A percentile compares a stretch with the other conserved stretches of the same genome.
These are phyloP conservation scores for Epichloe sylvatica DNA, from an alignment of 2,329 filamentous ascomycete species.

Conservation along the genomic window DNA sequence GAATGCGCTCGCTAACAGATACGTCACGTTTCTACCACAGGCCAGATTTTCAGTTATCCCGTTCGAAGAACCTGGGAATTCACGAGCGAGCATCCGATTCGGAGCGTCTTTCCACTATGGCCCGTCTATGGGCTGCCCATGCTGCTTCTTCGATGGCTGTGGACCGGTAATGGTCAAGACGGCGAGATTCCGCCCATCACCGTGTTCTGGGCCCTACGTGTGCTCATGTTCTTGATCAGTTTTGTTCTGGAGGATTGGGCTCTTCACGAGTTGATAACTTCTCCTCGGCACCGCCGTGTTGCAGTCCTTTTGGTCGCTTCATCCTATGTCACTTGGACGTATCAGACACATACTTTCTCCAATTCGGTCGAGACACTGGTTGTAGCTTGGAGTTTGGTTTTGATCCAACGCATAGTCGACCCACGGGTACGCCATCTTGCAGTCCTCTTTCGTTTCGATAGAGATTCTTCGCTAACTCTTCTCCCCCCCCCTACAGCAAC, in stretches of 20 bases:
- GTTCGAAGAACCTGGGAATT: conserved; percentile 93
- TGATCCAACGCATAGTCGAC: conserved; percentile 74
- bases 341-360: conserved; percentile 95
- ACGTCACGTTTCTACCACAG: conserved; percentile 30
- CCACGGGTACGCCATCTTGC: conserved; percentile 47
- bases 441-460: conserved; percentile 1
- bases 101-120: conserved; percentile 95
- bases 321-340: conserved; percentile 97
- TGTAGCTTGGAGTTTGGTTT: conserved; percentile 82
- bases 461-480: conserved; percentile 13
- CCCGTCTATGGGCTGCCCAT: conserved; percentile 88
- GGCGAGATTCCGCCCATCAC: conserved; percentile 67
- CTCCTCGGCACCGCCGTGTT: conserved; percentile 54
- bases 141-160: conserved; percentile 83
- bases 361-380: conserved; percentile 92
- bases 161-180: conserved; percentile 68
- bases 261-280: conserved; percentile 75
- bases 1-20: background rate
- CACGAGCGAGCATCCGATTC: conserved; percentile 72
- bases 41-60: conserved; percentile 84
- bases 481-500: conserved; percentile 36
- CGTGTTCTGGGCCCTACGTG: conserved; percentile 78
- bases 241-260: conserved; percentile 98
- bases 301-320: conserved; percentile 80
- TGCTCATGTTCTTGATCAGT: conserved; percentile 87